A percentile compares a stretch with the other conserved stretches of the same genome.
phyloP scores from a whole-genome alignment of 768 basidiomycete genomes.

The Pluteus cervinus region DNA sequence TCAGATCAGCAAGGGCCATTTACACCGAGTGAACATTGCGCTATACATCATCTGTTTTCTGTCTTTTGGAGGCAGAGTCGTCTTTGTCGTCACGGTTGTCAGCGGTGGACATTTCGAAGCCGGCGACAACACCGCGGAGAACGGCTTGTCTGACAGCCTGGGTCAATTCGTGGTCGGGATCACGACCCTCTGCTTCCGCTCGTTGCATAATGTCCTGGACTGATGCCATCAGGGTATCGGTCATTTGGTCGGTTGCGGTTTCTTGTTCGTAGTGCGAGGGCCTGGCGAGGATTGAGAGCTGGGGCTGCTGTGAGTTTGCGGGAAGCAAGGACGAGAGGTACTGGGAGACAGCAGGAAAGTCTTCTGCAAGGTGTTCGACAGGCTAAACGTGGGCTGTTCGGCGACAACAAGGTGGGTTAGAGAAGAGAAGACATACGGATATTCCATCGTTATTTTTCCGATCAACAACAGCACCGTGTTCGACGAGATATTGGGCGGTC shows the following conservation, averaged over 20 bases:
- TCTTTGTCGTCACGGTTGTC: constrained; percentile 19
- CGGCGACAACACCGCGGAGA: constrained; percentile 57
- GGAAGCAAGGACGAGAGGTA: constrained; percentile 11
- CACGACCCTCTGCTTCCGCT: constrained; percentile 48
- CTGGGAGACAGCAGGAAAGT: constrained; percentile 7
- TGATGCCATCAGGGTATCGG: constrained; percentile 57
- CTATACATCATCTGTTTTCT: constrained; percentile 21
- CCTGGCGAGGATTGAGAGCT: constrained; percentile 9
- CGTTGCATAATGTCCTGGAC: constrained; percentile 61
- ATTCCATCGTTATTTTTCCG: constrained; percentile 66
- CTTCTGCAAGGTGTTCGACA: constrained; percentile 21
- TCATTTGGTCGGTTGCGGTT: constrained; percentile 61
- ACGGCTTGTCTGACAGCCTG: constrained; percentile 60
- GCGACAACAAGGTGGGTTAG: not conserved
- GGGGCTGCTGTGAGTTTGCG: constrained; percentile 11
- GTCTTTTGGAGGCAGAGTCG: constrained; percentile 28
- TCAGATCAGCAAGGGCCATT: too few relatives aligned
- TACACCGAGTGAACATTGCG: too few relatives aligned
- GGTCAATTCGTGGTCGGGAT: constrained; percentile 64
- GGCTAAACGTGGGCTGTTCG: constrained; percentile 38
- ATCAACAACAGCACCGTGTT: constrained; percentile 65
- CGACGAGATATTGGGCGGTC: constrained; percentile 72
- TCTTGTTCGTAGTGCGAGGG: constrained; percentile 69
- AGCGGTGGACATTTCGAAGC: constrained; percentile 42
- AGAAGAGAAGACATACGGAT: constrained; percentile 46